Conservation (phyloP, 2,329 filamentous ascomycete genomes). For the Gyromitra esculenta region DNA sequence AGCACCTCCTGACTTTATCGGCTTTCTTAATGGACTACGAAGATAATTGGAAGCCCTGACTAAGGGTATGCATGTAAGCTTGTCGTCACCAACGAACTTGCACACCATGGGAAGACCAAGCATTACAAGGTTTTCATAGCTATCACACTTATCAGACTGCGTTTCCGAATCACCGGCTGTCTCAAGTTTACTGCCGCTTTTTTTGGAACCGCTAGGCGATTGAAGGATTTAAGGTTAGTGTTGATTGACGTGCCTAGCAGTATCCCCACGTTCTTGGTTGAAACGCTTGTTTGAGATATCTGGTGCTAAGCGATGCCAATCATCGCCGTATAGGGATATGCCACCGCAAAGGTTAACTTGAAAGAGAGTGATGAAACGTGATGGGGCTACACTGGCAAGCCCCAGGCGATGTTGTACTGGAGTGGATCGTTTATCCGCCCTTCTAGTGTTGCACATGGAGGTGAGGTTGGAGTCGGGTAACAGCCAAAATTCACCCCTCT, state of each 20-base stretch:
- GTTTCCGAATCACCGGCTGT: constrained; percentile 50
- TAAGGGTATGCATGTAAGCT: constrained; percentile 42
- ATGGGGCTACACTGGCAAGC: constrained; percentile 36
- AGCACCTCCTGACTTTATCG: constrained; percentile 31
- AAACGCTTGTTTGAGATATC: constrained; percentile 53
- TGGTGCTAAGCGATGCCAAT: constrained; percentile 51
- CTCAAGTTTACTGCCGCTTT: constrained; percentile 43
- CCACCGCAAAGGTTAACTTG: constrained; percentile 44
- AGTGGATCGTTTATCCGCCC: constrained; percentile 38
- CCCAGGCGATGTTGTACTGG: constrained; percentile 33
- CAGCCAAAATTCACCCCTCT: constrained; percentile 29
- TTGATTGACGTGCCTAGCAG: constrained; percentile 49
- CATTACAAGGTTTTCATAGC: constrained; percentile 32
- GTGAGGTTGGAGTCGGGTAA: constrained; percentile 15
- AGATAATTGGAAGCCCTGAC: constrained; percentile 24
- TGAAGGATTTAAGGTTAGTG: constrained; percentile 53
- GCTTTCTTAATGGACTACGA: constrained; percentile 30
- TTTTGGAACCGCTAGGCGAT: constrained; percentile 48
- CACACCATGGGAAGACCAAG: constrained; percentile 21
- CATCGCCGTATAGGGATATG: constrained; percentile 31
- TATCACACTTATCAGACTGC: constrained; percentile 47
- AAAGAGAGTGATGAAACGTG: constrained; percentile 49
- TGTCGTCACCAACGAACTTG: constrained; percentile 38
- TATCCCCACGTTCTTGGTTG: constrained; percentile 49
- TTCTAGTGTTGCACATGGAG: constrained; percentile 37